Percentiles rank a stretch among this genome's conserved stretches.
phyloP scores from a whole-genome alignment of 345 rosid genomes.

The Citrus sinensis region DVS_A1.0 CM039168.1:26701001-26701500 shows the following conservation, averaged over 20 bases:
- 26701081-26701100: slow-evolving; percentile 97
- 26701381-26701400: slow-evolving; percentile 7
- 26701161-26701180: slow-evolving; percentile 71
- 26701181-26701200: slow-evolving; percentile 30
- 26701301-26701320: slow-evolving; percentile 27
- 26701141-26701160: slow-evolving; percentile 70
- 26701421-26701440: slow-evolving; percentile 28
- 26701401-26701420: slow-evolving; percentile 26
- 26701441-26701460: slow-evolving; percentile 31
- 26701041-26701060: too few relatives aligned
- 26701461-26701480: slow-evolving; percentile 55
- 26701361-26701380: slow-evolving; percentile 25
- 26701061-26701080: background rate
- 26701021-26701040: too few relatives aligned
- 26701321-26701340: slow-evolving; percentile 28
- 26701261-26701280: slow-evolving; percentile 23
- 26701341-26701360: background rate
- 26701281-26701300: slow-evolving; percentile 33
- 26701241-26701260: slow-evolving; percentile 34
- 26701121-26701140: slow-evolving; percentile 87
- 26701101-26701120: slow-evolving; percentile 73
- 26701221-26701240: slow-evolving; percentile 53
- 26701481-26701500: slow-evolving; percentile 56
- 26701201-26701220: slow-evolving; percentile 30
- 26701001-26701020: too few relatives aligned